Conservation (phyloP, 1,139 yeast species). For the Scheffersomyces illinoinensis region DNA sequence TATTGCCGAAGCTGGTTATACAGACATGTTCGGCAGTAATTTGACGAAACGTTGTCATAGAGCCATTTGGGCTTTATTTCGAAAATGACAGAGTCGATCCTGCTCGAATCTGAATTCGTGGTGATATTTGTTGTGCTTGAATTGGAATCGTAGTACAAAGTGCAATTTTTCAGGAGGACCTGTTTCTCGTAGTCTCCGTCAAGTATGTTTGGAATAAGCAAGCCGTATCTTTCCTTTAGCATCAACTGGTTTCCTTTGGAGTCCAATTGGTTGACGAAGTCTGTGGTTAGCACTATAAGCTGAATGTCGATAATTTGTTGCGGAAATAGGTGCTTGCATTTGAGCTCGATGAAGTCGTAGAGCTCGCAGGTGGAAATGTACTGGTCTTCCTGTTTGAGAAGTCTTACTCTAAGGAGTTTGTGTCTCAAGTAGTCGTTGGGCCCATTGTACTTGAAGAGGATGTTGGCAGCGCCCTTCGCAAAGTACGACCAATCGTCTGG, state of each 20-base stretch:
- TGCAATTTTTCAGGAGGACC: slow-evolving; percentile 38
- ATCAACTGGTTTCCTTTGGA: slow-evolving; percentile 30
- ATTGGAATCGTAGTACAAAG: slow-evolving; percentile 23
- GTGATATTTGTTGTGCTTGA: neutral
- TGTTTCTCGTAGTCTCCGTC: slow-evolving; percentile 31
- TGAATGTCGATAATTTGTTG: slow-evolving; percentile 41
- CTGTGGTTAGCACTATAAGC: slow-evolving; percentile 36
- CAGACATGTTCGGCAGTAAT: slow-evolving; percentile 50
- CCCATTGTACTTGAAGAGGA: slow-evolving; percentile 44
- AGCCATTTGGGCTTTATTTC: slow-evolving; percentile 53
- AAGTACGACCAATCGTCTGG: slow-evolving; percentile 46
- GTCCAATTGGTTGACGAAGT: slow-evolving; percentile 33
- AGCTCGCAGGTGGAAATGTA: slow-evolving; percentile 46
- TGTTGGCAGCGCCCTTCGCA: slow-evolving; percentile 49
- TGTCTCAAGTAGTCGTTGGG: slow-evolving; percentile 34
- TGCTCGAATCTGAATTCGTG: slow-evolving; percentile 2
- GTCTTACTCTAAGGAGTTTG: slow-evolving; percentile 39
- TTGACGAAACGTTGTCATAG: slow-evolving; percentile 37
- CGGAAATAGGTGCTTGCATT: slow-evolving; percentile 43
- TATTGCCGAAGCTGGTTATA: slow-evolving; percentile 35
- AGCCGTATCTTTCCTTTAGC: slow-evolving; percentile 41
- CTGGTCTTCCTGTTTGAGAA: slow-evolving; percentile 37
- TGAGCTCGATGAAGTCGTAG: slow-evolving; percentile 44
- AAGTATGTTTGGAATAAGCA: slow-evolving; percentile 42
- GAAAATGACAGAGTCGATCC: slow-evolving; percentile 32